These are phyloP conservation scores for Cutaneotrichosporon daszewskae DNA, from an alignment of 1,284 basidiomycete genomes.

Conservation along the genomic window DNA sequence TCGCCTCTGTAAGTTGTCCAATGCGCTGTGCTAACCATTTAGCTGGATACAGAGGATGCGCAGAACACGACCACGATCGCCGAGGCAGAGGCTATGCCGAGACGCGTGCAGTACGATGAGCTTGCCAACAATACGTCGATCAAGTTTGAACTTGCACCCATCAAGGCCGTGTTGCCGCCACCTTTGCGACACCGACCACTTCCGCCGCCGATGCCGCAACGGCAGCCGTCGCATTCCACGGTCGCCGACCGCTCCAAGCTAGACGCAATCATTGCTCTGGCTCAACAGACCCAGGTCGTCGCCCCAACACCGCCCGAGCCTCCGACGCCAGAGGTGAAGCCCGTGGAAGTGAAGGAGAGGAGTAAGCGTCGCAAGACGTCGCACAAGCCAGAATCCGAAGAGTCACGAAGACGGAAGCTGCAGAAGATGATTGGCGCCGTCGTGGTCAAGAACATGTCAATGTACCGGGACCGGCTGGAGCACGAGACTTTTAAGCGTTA, in stretches of 20 bases:
- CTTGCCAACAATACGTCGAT: conserved; percentile 32
- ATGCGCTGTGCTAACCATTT: not conserved
- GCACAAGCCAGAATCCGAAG: conserved; percentile 29
- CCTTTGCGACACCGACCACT: conserved; percentile 12
- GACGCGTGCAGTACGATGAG: conserved; percentile 23
- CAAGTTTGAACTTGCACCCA: conserved; percentile 31
- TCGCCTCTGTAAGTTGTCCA: conserved; percentile 31
- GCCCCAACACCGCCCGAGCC: not conserved
- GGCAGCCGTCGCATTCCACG: conserved; percentile 10
- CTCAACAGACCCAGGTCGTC: conserved; percentile 24
- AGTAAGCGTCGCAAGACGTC: conserved; percentile 34
- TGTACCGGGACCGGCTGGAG: conserved; percentile 73
- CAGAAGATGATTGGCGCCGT: conserved; percentile 78
- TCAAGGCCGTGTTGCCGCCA: conserved; percentile 23
- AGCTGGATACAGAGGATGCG: conserved; percentile 46
- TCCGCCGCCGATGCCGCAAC: conserved; percentile 20
- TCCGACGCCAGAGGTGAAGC: conserved; percentile 15
- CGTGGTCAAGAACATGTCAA: conserved; percentile 87
- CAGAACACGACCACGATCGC: conserved; percentile 41
- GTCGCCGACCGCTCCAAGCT: conserved; percentile 32
- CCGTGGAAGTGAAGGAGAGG: conserved; percentile 20
- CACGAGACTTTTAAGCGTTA: conserved; percentile 88
- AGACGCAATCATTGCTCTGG: conserved; percentile 47
- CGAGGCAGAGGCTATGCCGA: conserved; percentile 25
- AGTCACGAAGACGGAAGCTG: conserved; percentile 66